Percentiles rank a stretch among this genome's conserved stretches.
Conservation (phyloP, 495 filamentous ascomycete species). For the Talaromyces ruber region DNA sequence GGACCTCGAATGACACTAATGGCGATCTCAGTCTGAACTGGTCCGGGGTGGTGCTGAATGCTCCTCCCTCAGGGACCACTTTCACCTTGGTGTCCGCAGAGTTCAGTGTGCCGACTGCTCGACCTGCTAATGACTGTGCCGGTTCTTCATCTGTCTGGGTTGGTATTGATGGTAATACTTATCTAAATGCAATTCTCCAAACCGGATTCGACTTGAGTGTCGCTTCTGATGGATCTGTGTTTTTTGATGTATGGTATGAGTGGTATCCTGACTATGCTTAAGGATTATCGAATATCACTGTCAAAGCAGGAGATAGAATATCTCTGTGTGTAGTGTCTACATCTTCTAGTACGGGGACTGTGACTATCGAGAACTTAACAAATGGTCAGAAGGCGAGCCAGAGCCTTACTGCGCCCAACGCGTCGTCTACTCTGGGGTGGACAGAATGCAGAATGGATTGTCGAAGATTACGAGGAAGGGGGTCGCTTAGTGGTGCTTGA, state of each 20-base stretch:
- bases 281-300: slow-evolving; percentile 41
- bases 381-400: too few species aligned
- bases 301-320: slow-evolving; percentile 47
- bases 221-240: slow-evolving; percentile 17
- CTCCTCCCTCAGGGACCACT: slow-evolving; percentile 20
- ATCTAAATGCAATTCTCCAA: slow-evolving; percentile 47
- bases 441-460: too few species aligned
- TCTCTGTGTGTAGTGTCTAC: slow-evolving; percentile 34
- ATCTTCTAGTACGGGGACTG: too few species aligned
- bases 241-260: slow-evolving; percentile 55
- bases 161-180: slow-evolving; percentile 53
- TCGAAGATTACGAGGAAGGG: too few species aligned
- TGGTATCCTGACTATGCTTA: slow-evolving; percentile 52
- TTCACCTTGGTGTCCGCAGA: slow-evolving; percentile 46
- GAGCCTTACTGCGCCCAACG: too few species aligned
- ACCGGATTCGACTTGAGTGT: slow-evolving; percentile 53
- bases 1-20: slow-evolving; percentile 11
- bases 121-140: slow-evolving; percentile 23
- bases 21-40: slow-evolving; percentile 47
- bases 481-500: too few species aligned
- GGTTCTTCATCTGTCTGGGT: slow-evolving; percentile 50
- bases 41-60: slow-evolving; percentile 46
- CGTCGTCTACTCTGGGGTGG: too few species aligned
- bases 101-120: slow-evolving; percentile 46
- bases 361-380: too few species aligned